A percentile compares a stretch with the other conserved stretches of the same genome.
Evolutionary conservation across 352 stramenopile species (phyloP).

Genomic region (Albugo candida): DNA sequence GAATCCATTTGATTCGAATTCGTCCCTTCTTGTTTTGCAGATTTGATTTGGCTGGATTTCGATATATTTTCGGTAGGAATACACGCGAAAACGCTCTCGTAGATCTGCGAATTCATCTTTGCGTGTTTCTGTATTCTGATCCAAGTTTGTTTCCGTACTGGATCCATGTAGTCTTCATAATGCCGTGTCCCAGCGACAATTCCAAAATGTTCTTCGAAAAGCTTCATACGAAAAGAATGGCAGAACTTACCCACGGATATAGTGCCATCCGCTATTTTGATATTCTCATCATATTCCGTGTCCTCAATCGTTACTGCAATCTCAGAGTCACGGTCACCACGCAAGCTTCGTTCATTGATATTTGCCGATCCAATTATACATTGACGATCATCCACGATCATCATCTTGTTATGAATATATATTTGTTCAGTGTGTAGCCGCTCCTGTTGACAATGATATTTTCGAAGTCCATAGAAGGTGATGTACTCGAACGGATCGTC

Average conservation of each 20-base stretch:
- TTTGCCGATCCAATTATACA: constrained; percentile 74
- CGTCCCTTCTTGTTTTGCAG: no score
- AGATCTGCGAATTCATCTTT: constrained; percentile 65
- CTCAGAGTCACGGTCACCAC: constrained; percentile 67
- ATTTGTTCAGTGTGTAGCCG: constrained; percentile 49
- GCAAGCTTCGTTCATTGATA: constrained; percentile 78
- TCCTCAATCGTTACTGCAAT: constrained; percentile 72
- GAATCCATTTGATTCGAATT: no score
- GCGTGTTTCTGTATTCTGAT: constrained; percentile 74
- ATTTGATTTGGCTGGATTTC: neutral
- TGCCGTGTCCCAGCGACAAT: constrained; percentile 17
- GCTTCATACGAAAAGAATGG: constrained; percentile 73
- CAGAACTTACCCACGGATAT: constrained; percentile 57
- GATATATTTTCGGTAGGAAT: constrained; percentile 52
- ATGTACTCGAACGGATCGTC: constrained; percentile 76
- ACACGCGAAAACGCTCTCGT: constrained; percentile 66
- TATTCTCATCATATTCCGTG: constrained; percentile 34
- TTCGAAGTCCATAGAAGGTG: constrained; percentile 66
- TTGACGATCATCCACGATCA: constrained; percentile 69
- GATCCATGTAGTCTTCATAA: constrained; percentile 44
- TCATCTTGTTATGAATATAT: constrained; percentile 84
- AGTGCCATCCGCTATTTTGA: constrained; percentile 20
- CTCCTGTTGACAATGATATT: constrained; percentile 19
- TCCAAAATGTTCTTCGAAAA: constrained; percentile 76
- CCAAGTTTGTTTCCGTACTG: constrained; percentile 39